These are phyloP conservation scores for Musa beccarii DNA, from an alignment of 176 grass and related monocot species.

Conservation along the genomic window DNA sequence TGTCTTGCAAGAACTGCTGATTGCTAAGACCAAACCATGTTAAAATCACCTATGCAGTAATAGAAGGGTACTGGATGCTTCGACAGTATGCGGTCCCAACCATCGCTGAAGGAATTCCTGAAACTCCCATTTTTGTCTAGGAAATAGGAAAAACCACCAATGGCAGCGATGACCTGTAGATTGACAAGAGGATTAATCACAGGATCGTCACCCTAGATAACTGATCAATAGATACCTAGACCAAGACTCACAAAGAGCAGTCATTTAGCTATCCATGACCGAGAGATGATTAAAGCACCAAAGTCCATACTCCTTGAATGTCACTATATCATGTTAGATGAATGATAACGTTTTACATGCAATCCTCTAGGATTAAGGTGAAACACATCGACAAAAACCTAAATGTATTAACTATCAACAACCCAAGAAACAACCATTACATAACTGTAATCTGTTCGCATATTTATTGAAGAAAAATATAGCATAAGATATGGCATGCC, in stretches of 20 bases:
- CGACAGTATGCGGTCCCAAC: conserved; percentile 88
- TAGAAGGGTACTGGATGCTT: conserved; percentile 97
- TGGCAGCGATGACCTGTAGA: conserved; percentile 64
- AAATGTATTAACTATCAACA: background rate
- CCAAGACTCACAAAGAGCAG: too few relatives aligned
- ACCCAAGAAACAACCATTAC: background rate
- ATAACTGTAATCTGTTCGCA: background rate
- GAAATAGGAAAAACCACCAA: conserved; percentile 74
- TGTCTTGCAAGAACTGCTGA: background rate
- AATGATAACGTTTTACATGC: background rate
- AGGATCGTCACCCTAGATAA: background rate
- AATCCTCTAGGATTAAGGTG: background rate
- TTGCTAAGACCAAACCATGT: background rate
- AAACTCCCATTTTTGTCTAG: conserved; percentile 86
- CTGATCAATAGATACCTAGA: too few relatives aligned
- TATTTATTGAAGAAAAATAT: background rate
- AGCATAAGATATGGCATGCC: background rate
- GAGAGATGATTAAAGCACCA: background rate
- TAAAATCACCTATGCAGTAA: conserved; percentile 77
- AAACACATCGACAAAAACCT: background rate
- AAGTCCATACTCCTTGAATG: background rate
- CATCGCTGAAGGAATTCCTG: conserved; percentile 81
- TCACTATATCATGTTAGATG: background rate
- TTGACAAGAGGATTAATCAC: background rate
- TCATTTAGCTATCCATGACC: background rate